Percentiles rank a stretch among this genome's conserved stretches.
Evolutionary conservation across 768 basidiomycete genomes (phyloP).

Genomic region (Termitomyces sp.): DNA sequence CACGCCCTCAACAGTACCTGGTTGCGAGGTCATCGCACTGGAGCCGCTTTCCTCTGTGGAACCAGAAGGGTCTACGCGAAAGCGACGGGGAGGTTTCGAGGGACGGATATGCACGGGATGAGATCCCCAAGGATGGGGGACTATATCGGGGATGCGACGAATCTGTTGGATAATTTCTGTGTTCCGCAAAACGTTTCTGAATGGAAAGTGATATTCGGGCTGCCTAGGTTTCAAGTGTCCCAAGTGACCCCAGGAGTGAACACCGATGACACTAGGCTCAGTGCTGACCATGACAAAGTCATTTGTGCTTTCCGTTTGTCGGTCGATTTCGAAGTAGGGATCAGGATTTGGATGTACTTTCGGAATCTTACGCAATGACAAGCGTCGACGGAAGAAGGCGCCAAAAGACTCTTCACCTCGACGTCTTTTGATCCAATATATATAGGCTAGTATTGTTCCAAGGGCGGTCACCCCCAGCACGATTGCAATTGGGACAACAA

Average conservation of each 20-base stretch:
- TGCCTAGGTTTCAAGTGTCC: neutral
- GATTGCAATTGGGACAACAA: slow-evolving; percentile 7
- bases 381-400: neutral
- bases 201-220: slow-evolving; percentile 3
- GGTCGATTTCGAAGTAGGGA: slow-evolving; percentile 16
- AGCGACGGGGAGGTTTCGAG: slow-evolving; percentile 9
- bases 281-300: slow-evolving; percentile 4
- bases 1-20: slow-evolving; percentile 1
- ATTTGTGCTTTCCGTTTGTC: slow-evolving; percentile 5
- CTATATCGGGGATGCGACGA: slow-evolving; percentile 10
- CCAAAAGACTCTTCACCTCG: neutral
- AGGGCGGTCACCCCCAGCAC: slow-evolving; percentile 3
- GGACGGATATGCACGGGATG: slow-evolving; percentile 10
- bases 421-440: slow-evolving; percentile 4
- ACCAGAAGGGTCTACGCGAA: slow-evolving; percentile 16
- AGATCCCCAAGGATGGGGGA: slow-evolving; percentile 14
- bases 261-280: neutral
- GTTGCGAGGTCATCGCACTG: slow-evolving; percentile 2
- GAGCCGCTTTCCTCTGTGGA: slow-evolving; percentile 6
- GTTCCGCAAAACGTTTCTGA: slow-evolving; percentile 9
- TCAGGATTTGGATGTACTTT: slow-evolving; percentile 8
- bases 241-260: neutral
- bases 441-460: neutral
- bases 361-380: neutral
- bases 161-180: slow-evolving; percentile 12